These are phyloP conservation scores for Stephanodiscus triporus DNA, from an alignment of 108 stramenopile genomes.

Conservation along the genomic window DNA sequence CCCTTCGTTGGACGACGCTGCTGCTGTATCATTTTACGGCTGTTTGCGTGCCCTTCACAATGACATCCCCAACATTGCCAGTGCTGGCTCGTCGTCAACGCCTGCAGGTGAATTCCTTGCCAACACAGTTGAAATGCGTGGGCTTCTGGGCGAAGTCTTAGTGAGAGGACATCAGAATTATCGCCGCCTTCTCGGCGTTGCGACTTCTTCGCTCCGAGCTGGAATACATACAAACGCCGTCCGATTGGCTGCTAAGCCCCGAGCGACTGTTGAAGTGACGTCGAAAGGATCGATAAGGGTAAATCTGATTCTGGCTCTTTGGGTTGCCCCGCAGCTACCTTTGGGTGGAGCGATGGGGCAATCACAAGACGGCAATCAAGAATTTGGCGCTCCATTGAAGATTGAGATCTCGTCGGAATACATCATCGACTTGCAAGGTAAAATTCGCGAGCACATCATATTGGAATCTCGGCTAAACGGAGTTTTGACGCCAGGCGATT, in stretches of 20 bases:
- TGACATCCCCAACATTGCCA: conserved; percentile 43
- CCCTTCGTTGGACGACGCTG: conserved; percentile 45
- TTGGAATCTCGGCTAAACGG: conserved; percentile 78
- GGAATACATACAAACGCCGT: conserved; percentile 49
- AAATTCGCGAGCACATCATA: conserved; percentile 62
- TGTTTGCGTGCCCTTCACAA: conserved; percentile 59
- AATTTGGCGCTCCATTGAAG: conserved; percentile 58
- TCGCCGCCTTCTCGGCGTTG: conserved; percentile 49
- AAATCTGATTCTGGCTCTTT: conserved; percentile 45
- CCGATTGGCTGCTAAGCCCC: conserved; percentile 40
- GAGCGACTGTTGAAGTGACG: conserved; percentile 50
- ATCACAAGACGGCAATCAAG: conserved; percentile 12
- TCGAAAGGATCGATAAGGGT: conserved; percentile 49
- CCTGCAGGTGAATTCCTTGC: conserved; percentile 56
- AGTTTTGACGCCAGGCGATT: conserved; percentile 74
- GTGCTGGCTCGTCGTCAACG: conserved; percentile 25
- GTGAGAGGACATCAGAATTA: conserved; percentile 56
- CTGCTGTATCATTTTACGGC: conserved; percentile 63
- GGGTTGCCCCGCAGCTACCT: conserved; percentile 42
- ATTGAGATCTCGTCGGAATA: conserved; percentile 69
- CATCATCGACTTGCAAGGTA: conserved; percentile 53
- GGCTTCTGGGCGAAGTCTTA: conserved; percentile 70
- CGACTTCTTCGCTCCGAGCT: conserved; percentile 49
- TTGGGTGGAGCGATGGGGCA: conserved; percentile 22
- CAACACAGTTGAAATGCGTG: conserved; percentile 59